Base-by-base conservation (phyloP, 768 basidiomycete species). In the Asterophora lycoperdoides region DNA sequence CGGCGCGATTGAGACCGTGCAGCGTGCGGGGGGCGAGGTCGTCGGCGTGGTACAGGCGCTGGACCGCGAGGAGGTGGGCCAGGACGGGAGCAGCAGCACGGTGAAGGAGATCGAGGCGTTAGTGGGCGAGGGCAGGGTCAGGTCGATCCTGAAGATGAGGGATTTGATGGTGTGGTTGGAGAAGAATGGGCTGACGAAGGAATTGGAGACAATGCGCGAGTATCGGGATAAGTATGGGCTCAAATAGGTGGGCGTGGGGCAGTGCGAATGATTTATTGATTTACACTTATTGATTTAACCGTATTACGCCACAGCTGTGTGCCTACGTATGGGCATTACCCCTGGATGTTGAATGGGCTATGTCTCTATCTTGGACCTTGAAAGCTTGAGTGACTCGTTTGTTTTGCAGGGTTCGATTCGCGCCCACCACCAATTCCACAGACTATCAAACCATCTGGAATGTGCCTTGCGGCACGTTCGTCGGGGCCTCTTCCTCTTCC, bases 1-100 rank as follows among this genome's bases (percentile, higher is more conserved):
- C 8, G 79, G 82, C 29, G 87, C 93, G 2, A 86, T 95, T 42
- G 81, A 83, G 39, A 80, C 83, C 7, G 84, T 98, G 14, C 65
- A 67, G 30, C 62, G 69, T 41, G 75, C 78, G 33, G 87, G 86
- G 2, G 93, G 94, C 0, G 75, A 86, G 46, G 84, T 96, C 6
- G 87, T 93, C 0, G 95, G 95, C 1, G 88, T 96, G 15, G 77
- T 95, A 6, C 84, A 93, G 61, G 77, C 85, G 38, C 75, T 99
- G 5, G 93, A 98, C 62, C 74, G 93, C 8, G 83, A 94, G 64
- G 93, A 95, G 68, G 77, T 86, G 3, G 90, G 89, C 0, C 76
- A 81, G 61, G 83, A 85, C 54, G 79, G 80, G 0, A 66, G 63
- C 5, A 76, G 72, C 58, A 88, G 84, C 54, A 90, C 92, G 0